These are phyloP conservation scores for Colletotrichum sojae DNA, from an alignment of 2,329 filamentous ascomycete species.

Conservation along the genomic window DNA sequence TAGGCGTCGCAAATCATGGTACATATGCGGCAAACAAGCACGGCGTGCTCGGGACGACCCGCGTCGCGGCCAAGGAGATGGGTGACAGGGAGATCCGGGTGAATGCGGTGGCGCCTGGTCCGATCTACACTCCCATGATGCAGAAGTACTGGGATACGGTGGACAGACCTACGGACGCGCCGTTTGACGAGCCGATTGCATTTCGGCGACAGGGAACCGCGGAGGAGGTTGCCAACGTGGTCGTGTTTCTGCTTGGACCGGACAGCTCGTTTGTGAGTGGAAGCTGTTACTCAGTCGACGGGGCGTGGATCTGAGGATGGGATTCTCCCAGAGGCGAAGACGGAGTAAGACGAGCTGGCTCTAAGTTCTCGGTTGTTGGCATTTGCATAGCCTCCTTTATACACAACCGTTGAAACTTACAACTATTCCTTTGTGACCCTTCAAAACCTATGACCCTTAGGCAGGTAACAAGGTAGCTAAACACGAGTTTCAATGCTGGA, in stretches of 20 bases:
- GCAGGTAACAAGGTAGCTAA: no score
- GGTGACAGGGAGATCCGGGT: conserved; percentile 59
- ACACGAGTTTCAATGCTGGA: no score
- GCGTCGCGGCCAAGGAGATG: conserved; percentile 53
- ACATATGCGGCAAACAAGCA: conserved; percentile 56
- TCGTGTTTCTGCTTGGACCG: conserved; percentile 58
- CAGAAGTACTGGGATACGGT: conserved; percentile 56
- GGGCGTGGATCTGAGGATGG: conserved; percentile 45
- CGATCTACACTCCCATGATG: conserved; percentile 66
- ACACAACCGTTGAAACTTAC: no score
- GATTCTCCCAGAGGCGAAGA: no score
- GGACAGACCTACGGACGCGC: conserved; percentile 50
- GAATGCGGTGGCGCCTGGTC: conserved; percentile 60
- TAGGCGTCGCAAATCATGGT: conserved; percentile 48
- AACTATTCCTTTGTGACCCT: no score
- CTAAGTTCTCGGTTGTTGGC: no score
- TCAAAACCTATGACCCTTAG: no score
- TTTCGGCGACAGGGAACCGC: conserved; percentile 61
- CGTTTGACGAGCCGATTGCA: conserved; percentile 58
- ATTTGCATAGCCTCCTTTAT: no score
- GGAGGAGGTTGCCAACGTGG: conserved; percentile 57
- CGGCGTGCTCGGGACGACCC: conserved; percentile 52
- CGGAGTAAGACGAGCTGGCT: no score
- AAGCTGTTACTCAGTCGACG: conserved; percentile 55
- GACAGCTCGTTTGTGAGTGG: conserved; percentile 57